Percentiles rank a stretch among this genome's conserved stretches.
These are phyloP conservation scores for Tetragonia tetragonoides DNA, from an alignment of 148 eudicot species.

Conservation along the genomic window DNA sequence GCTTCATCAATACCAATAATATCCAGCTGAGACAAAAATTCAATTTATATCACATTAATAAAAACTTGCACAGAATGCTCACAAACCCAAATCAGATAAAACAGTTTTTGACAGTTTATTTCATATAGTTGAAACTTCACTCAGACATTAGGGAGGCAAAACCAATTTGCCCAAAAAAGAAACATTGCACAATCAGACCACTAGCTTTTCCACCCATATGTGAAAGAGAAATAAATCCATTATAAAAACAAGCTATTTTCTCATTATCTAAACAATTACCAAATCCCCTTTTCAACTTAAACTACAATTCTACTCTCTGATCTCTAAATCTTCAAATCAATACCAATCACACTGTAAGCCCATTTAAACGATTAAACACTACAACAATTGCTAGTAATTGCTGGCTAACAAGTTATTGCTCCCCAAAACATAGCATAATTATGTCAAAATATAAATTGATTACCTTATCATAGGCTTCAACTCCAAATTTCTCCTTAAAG, in stretches of 20 bases:
- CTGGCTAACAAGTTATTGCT: too few relatives aligned
- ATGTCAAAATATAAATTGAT: background rate
- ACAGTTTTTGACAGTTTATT: too few relatives aligned
- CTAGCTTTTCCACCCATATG: background rate
- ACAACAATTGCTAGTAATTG: too few relatives aligned
- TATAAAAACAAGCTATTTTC: background rate
- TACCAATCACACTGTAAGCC: background rate
- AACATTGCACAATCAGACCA: background rate
- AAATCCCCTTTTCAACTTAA: too few relatives aligned
- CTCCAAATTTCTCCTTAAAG: slow-evolving; percentile 55
- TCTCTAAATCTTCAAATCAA: background rate
- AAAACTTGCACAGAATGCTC: background rate
- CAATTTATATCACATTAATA: background rate
- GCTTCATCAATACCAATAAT: slow-evolving; percentile 94
- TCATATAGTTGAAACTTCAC: too few relatives aligned
- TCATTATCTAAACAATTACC: too few relatives aligned
- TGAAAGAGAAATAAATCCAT: background rate
- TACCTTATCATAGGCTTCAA: slow-evolving; percentile 70
- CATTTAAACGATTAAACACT: too few relatives aligned
- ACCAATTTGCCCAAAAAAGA: too few relatives aligned
- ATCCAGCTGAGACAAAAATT: slow-evolving; percentile 51
- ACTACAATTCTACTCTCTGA: too few relatives aligned
- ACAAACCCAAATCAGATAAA: too few relatives aligned
- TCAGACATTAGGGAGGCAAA: too few relatives aligned
- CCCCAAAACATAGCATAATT: background rate